Evolutionary conservation across 2,329 filamentous ascomycete species (phyloP).

Genomic region (Botrytis squamosa): DNA sequence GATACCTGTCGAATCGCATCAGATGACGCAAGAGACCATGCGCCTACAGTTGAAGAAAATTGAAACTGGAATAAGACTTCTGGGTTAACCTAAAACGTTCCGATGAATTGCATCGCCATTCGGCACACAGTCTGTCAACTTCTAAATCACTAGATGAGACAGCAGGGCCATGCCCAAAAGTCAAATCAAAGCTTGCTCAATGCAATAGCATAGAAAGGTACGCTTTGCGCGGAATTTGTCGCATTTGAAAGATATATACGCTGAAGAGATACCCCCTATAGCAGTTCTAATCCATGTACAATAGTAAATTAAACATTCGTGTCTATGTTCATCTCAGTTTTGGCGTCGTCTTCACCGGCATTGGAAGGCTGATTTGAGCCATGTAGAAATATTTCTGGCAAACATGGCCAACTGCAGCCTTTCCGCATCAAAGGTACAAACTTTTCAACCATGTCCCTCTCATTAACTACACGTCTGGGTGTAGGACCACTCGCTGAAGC

Average conservation of each 20-base stretch:
- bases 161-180: neutral
- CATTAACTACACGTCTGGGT: constrained; percentile 32
- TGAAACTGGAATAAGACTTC: neutral
- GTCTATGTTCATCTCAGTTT: neutral
- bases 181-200: neutral
- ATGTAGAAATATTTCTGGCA: constrained; percentile 24
- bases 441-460: constrained; percentile 37
- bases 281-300: neutral
- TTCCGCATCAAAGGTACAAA: constrained; percentile 40
- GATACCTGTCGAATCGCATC: neutral
- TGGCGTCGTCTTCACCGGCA: neutral
- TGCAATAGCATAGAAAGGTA: neutral
- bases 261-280: too few species aligned
- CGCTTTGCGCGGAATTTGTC: too few species aligned
- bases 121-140: neutral
- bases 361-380: neutral
- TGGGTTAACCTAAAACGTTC: neutral
- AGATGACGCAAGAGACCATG: neutral
- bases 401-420: constrained; percentile 40
- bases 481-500: constrained; percentile 5
- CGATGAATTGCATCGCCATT: neutral
- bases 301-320: neutral
- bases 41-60: neutral
- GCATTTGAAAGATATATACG: neutral
- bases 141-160: neutral